These are phyloP conservation scores for Amorphotheca resinae DNA, from an alignment of 495 filamentous ascomycete species.

Conservation along the genomic window DNA sequence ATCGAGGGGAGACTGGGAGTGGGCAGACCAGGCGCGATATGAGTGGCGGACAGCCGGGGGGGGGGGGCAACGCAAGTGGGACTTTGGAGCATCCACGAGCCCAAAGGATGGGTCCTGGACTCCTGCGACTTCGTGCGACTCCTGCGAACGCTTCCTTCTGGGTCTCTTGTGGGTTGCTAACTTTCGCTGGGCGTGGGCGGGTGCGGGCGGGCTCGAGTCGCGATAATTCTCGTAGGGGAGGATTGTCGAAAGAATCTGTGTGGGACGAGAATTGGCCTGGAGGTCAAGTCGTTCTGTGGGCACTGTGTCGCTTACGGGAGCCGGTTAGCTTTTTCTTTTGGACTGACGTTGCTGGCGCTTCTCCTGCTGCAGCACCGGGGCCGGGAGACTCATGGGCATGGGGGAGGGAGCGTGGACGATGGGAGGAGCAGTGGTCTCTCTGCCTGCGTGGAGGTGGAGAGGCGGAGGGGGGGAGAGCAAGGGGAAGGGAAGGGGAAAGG, in stretches of 20 bases:
- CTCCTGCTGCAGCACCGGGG: conserved; percentile 7
- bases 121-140: too few species aligned
- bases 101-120: conserved; percentile 12
- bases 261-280: too few species aligned
- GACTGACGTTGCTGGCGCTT: conserved; percentile 7
- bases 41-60: conserved; percentile 3
- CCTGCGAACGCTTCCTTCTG: too few species aligned
- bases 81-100: conserved; percentile 11
- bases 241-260: too few species aligned
- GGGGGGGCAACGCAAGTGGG: not conserved
- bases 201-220: too few species aligned
- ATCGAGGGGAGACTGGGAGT: too few species aligned
- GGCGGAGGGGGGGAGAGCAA: not conserved
- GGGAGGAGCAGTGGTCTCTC: not conserved
- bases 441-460: not conserved
- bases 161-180: too few species aligned
- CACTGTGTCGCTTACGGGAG: too few species aligned
- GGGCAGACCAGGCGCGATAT: not conserved
- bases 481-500: not conserved
- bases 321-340: too few species aligned
- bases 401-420: not conserved
- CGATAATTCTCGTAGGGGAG: too few species aligned
- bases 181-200: too few species aligned
- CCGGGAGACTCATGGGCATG: conserved; percentile 7
- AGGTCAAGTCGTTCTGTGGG: too few species aligned